phyloP scores from a whole-genome alignment of 805 yeast genomes.

The Priceomyces haplophilus region DNA sequence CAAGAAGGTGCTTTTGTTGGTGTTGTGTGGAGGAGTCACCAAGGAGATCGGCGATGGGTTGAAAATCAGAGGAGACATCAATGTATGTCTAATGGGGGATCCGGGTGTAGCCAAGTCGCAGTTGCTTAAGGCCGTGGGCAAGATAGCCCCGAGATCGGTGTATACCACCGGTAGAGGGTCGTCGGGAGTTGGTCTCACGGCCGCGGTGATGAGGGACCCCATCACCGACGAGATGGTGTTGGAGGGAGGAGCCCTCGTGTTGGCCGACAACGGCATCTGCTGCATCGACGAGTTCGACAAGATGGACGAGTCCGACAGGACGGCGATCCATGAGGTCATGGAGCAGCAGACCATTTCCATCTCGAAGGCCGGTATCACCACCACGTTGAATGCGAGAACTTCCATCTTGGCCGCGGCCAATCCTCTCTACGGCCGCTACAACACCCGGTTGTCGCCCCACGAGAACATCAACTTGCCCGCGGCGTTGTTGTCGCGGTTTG shows the following conservation, averaged over 20 bases:
- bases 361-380: constrained; percentile 95
- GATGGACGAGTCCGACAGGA: constrained; percentile 95
- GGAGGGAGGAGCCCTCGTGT: constrained; percentile 96
- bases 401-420: constrained; percentile 98
- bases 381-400: constrained; percentile 92
- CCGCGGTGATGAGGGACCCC: constrained; percentile 98
- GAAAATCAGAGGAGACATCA: constrained; percentile 96
- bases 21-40: constrained; percentile 93
- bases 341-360: constrained; percentile 98
- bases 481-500: constrained; percentile 92
- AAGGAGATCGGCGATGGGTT: constrained; percentile 95
- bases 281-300: constrained; percentile 99
- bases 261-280: constrained; percentile 97
- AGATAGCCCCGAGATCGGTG: constrained; percentile 93
- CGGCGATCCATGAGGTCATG: constrained; percentile 99
- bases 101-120: constrained; percentile 99
- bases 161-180: constrained; percentile 99
- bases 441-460: constrained; percentile 83
- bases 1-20: constrained; percentile 79
- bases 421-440: constrained; percentile 93
- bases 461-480: constrained; percentile 97
- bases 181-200: constrained; percentile 97
- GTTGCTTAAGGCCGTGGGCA: constrained; percentile 82
- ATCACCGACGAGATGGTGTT: constrained; percentile 98
- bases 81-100: constrained; percentile 95